Evolutionary conservation across 2,329 filamentous ascomycete species (phyloP).

Genomic region (Pseudofabraea citricarpa): DNA sequence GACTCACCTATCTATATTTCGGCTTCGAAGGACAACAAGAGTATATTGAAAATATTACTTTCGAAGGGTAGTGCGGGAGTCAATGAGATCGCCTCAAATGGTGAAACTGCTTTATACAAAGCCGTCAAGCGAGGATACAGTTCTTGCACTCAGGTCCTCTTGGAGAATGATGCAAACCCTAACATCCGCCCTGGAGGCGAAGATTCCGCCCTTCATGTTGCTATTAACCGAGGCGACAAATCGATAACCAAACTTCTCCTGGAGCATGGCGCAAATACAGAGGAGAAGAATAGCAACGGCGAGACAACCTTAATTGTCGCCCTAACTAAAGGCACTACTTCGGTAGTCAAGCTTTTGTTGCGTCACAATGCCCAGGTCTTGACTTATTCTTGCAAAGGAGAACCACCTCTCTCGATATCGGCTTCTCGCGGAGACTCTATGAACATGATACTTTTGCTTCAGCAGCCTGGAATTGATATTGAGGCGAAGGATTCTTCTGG

Average conservation of each 20-base stretch:
- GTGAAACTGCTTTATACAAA: constrained; percentile 8
- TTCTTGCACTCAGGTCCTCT: constrained; percentile 5
- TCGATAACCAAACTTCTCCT: constrained; percentile 7
- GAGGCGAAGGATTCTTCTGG: constrained; percentile 70
- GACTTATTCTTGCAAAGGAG: constrained; percentile 5
- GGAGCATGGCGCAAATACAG: constrained; percentile 7
- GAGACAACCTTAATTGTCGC: constrained; percentile 9
- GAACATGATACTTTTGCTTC: constrained; percentile 53
- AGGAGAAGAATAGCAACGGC: constrained; percentile 9
- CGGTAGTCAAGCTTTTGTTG: constrained; percentile 10
- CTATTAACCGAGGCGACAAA: constrained; percentile 1
- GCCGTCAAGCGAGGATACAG: constrained; percentile 3
- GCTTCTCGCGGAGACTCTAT: constrained; percentile 6
- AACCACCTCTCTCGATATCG: constrained; percentile 6
- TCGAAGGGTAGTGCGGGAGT: constrained; percentile 3
- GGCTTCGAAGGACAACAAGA: constrained; percentile 1
- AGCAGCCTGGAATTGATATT: constrained; percentile 65
- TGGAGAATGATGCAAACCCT: constrained; percentile 9
- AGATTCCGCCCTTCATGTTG: constrained; percentile 7
- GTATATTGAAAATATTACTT: constrained; percentile 8
- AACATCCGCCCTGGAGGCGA: constrained; percentile 3
- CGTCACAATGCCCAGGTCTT: constrained; percentile 7
- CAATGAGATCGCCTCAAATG: constrained; percentile 3
- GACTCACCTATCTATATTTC: constrained; percentile 6
- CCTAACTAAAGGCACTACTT: constrained; percentile 1